Percentiles rank a stretch among this genome's conserved stretches.
These are phyloP conservation scores for Blastocystis sp. DNA, from an alignment of 352 stramenopile species.

Conservation along the genomic window DNA sequence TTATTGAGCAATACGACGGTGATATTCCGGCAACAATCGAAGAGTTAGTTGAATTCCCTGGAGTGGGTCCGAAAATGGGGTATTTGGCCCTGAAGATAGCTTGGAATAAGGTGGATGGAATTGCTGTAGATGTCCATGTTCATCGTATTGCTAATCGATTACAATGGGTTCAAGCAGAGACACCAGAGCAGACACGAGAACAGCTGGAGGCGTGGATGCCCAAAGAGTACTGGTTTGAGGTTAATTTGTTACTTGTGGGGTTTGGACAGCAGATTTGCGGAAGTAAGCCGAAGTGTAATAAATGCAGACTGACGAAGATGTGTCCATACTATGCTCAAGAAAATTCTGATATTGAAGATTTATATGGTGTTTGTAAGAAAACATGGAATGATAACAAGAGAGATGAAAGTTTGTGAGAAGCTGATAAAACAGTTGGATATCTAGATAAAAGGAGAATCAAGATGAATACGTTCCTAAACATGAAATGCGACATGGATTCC, in stretches of 20 bases:
- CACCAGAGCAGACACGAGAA: constrained; percentile 86
- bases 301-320: constrained; percentile 76
- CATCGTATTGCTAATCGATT: constrained; percentile 91
- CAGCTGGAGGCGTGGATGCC: constrained; percentile 91
- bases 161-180: constrained; percentile 86
- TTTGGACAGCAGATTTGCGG: constrained; percentile 89
- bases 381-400: neutral
- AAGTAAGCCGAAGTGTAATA: constrained; percentile 76
- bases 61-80: constrained; percentile 93
- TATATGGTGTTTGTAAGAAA: constrained; percentile 49
- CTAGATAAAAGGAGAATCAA: neutral
- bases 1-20: constrained; percentile 74
- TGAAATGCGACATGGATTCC: neutral
- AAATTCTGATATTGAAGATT: constrained; percentile 48
- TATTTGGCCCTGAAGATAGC: constrained; percentile 88
- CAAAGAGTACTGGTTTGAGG: constrained; percentile 78
- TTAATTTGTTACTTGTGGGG: constrained; percentile 89
- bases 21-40: constrained; percentile 87
- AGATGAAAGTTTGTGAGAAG: neutral
- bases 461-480: neutral
- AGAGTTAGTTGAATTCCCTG: constrained; percentile 83
- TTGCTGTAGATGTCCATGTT: constrained; percentile 94
- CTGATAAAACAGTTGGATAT: constrained; percentile 36
- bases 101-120: constrained; percentile 81
- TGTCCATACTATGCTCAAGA: constrained; percentile 75